Base-by-base conservation (phyloP, 208 protist genomes). In the Trypanosoma lewisi region DNA sequence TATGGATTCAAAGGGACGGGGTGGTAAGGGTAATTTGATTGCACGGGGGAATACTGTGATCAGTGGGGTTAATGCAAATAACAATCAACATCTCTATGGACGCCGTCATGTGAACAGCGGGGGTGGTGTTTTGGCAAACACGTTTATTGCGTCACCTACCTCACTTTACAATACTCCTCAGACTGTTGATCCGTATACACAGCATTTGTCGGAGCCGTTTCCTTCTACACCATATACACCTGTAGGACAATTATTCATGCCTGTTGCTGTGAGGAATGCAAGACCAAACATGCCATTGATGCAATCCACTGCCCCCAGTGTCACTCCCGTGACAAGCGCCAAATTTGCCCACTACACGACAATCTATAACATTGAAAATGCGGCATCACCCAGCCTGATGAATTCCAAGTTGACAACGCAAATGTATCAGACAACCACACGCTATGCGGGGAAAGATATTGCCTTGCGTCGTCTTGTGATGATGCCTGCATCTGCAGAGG, bases 301-400 rank as follows among this genome's bases (percentile, higher is more conserved):
- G 30, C 87, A 79, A 4, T 89, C 83, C n/a, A 83, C 44, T 2
- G 36, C 27, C 7, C 80, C 81, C 17, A 59, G 60, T 34, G 76
- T 88, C 31, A 95, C 89, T 17, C 71, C 79, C 34, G 89, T 95
- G 2, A 87, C 85, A 12, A 89, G 83, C 21, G 86, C 81, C 4
- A 95, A 92, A 74, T 95, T 95, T 62, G 72, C 82, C 41, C 68
- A 73, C 45, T 95, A 91, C 78, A 89, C 82, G n/a, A 91, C 89
- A 54, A 89, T 95, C 58, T 91, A 87, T 78, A 95, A 95, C 65
- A 64, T 95, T 31, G 85, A 95, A 69, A 49, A 78, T 39, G 80
- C 86, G 62, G 58, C 81, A 28, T 78, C 72, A 44, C 68, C 75
- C 39, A 87, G 79, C 48, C 57, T 75, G 61, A 77, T 88, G 62